Base-by-base conservation (phyloP, 306 rosid genomes). In the Quercus suber region DNA sequence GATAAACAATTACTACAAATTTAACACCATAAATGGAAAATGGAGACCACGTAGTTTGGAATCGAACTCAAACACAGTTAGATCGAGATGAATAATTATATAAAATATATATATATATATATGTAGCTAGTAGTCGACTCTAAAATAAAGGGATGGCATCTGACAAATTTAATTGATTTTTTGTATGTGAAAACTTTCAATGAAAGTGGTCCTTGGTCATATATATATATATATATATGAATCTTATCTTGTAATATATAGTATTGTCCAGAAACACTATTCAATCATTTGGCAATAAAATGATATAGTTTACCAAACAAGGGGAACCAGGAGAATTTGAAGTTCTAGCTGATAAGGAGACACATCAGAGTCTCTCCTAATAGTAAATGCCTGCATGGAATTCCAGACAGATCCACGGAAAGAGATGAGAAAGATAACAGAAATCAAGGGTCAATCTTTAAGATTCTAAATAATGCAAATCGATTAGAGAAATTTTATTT, bases 281-380 rank as follows among this genome's bases (percentile, higher is more conserved):
- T 68, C 72, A 68, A 68, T 68, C 52, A 67, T 35, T 67, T 67
- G 51, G 52, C 28, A 33, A 67, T 67, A 67, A 67, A 67, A 21
- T 33, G 19, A 35, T 18, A 67, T 14, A 67, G 52, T 33, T 18
- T 33, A 33, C 51, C 51, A 5, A 67, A 67, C 5, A 14, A 21
- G 28, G 71, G 72, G 52, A 68, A 68, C 35, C 52, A 19, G 11
- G 53, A 35, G 72, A 35, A 35, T 37, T 68, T 19, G 14, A 67
- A 67, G 1, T 33, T 65, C 21, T 17, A 4, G 71, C 71, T 65
- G 28, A 8, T 18, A 3, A 4, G 28, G 52, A 67, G 72, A 68
- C 53, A 68, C 25, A 35, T 68, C 28, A 4, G 8, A 18, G 10
- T 35, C 52, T 33, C 45, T 49, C 25, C 5, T 23, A 23, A 60